Conservation (phyloP, 2,329 filamentous ascomycete species). For the Lithohypha guttulata region DNA sequence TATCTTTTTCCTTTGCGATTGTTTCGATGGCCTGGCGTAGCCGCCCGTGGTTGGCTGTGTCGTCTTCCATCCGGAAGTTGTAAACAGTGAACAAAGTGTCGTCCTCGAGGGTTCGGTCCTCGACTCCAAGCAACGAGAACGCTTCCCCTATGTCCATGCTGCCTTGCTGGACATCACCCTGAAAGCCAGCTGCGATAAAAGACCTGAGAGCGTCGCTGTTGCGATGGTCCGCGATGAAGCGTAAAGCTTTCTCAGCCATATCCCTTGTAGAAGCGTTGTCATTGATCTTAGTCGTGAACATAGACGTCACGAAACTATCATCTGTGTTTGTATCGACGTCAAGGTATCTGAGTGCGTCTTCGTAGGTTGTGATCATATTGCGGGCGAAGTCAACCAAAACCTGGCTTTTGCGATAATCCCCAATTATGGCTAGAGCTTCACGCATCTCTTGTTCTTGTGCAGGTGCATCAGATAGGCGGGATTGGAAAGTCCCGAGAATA, state of each 20-base stretch:
- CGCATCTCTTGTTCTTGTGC: slow-evolving; percentile 46
- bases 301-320: slow-evolving; percentile 49
- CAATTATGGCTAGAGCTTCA: slow-evolving; percentile 49
- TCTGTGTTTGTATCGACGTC: slow-evolving; percentile 39
- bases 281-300: slow-evolving; percentile 45
- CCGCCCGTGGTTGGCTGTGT: slow-evolving; percentile 34
- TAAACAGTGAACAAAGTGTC: slow-evolving; percentile 41
- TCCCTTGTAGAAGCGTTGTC: slow-evolving; percentile 42
- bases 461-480: slow-evolving; percentile 46
- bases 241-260: slow-evolving; percentile 44
- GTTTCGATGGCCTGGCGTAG: slow-evolving; percentile 39
- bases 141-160: slow-evolving; percentile 48
- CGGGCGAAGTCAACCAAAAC: slow-evolving; percentile 47
- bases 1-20: slow-evolving; percentile 35
- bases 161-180: slow-evolving; percentile 37
- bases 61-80: slow-evolving; percentile 36
- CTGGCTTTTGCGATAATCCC: slow-evolving; percentile 46
- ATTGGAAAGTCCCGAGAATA: slow-evolving; percentile 52
- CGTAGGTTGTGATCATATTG: slow-evolving; percentile 46
- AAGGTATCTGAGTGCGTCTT: slow-evolving; percentile 54
- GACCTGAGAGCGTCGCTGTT: slow-evolving; percentile 44
- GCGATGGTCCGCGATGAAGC: slow-evolving; percentile 48
- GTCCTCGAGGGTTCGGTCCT: slow-evolving; percentile 42
- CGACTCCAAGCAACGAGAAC: slow-evolving; percentile 41
- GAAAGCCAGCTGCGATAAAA: slow-evolving; percentile 45